Percentiles rank a stretch among this genome's conserved stretches.
phyloP scores from a whole-genome alignment of 345 rosid genomes.

The Acer saccharum region DNA sequence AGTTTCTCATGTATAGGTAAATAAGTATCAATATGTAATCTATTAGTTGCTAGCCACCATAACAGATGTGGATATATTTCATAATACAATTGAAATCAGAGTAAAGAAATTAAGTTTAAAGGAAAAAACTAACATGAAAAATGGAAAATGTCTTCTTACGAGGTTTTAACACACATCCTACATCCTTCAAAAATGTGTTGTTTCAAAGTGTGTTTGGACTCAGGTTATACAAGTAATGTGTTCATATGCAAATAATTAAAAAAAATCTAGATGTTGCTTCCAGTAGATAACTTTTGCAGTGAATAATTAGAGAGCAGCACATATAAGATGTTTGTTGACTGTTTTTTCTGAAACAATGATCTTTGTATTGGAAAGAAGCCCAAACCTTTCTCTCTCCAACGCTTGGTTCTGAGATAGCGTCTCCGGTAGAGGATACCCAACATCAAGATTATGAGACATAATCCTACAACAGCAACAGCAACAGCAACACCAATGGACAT shows the following conservation, averaged over 20 bases:
- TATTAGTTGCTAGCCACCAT: background rate
- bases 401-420: constrained; percentile 15
- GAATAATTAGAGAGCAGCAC: background rate
- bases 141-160: background rate
- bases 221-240: background rate
- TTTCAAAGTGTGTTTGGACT: background rate
- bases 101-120: background rate
- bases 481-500: constrained; percentile 3
- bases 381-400: constrained; percentile 9
- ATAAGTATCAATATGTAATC: background rate
- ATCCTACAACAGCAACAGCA: constrained; percentile 38
- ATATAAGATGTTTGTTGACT: background rate
- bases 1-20: background rate
- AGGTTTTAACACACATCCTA: background rate
- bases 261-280: background rate
- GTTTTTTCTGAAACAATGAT: background rate
- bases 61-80: background rate
- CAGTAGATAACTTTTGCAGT: background rate
- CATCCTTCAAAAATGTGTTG: background rate
- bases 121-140: too few species aligned
- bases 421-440: constrained; percentile 42
- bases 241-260: background rate
- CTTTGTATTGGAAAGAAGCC: background rate
- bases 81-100: background rate
- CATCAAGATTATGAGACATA: constrained; percentile 29